These are phyloP conservation scores for Pseudogymnoascus destructans DNA, from an alignment of 2,329 filamentous ascomycete species.

Conservation along the genomic window DNA sequence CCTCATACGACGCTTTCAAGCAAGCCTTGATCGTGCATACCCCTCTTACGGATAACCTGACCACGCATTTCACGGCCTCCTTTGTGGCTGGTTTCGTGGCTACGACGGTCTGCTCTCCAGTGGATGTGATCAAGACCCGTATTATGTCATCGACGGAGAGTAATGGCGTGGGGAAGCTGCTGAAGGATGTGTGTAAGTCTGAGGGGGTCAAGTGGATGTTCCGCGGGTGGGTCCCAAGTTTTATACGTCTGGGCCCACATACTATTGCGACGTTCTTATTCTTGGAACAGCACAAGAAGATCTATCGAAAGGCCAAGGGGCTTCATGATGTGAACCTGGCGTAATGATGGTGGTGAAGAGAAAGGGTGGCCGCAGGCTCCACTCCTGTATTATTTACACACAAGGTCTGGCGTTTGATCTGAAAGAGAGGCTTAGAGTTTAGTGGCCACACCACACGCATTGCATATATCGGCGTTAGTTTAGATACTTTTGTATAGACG, in stretches of 20 bases:
- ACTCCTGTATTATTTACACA: slow-evolving; percentile 2
- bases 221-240: slow-evolving; percentile 76
- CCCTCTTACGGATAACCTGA: slow-evolving; percentile 52
- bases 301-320: slow-evolving; percentile 45
- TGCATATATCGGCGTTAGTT: not conserved
- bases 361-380: not conserved
- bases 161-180: slow-evolving; percentile 42
- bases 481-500: not conserved
- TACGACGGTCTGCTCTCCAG: slow-evolving; percentile 71
- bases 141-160: slow-evolving; percentile 59
- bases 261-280: slow-evolving; percentile 81
- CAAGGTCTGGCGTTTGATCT: not conserved
- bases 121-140: slow-evolving; percentile 81
- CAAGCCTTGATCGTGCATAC: slow-evolving; percentile 51
- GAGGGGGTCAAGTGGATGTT: slow-evolving; percentile 78
- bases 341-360: not conserved
- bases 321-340: slow-evolving; percentile 16
- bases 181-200: slow-evolving; percentile 52
- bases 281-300: slow-evolving; percentile 72
- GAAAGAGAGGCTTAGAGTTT: not conserved
- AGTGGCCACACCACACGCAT: slow-evolving; percentile 4
- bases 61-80: slow-evolving; percentile 65
- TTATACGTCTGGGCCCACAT: slow-evolving; percentile 56
- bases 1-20: slow-evolving; percentile 78
- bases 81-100: slow-evolving; percentile 72